Percentiles rank a stretch among this genome's conserved stretches.
phyloP scores from a whole-genome alignment of 2,329 filamentous ascomycete genomes.

The Ophiosphaerella korrae region DNA sequence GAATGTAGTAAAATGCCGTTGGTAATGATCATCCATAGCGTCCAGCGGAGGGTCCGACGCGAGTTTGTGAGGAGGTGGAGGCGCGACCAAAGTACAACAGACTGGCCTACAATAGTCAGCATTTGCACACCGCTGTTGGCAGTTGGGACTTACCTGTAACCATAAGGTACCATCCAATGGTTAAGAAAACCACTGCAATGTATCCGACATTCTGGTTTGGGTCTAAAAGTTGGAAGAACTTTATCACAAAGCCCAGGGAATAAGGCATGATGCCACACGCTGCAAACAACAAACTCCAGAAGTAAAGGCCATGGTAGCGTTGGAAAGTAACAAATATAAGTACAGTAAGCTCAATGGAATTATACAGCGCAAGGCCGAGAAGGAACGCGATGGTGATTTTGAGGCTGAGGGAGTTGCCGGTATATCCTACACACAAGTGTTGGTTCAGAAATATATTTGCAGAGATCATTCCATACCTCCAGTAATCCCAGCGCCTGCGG shows the following conservation, averaged over 20 bases:
- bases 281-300: conserved; percentile 55
- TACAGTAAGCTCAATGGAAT: conserved; percentile 53
- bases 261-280: conserved; percentile 55
- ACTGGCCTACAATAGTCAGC: conserved; percentile 52
- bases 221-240: conserved; percentile 44
- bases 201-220: conserved; percentile 32
- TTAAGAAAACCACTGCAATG: conserved; percentile 52
- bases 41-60: conserved; percentile 53
- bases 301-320: conserved; percentile 54
- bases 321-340: conserved; percentile 56
- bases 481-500: conserved; percentile 39
- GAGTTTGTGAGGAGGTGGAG: conserved; percentile 64
- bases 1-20: conserved; percentile 61
- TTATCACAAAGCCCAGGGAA: conserved; percentile 54
- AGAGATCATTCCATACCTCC: conserved; percentile 27
- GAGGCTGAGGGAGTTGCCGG: conserved; percentile 34
- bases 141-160: conserved; percentile 51
- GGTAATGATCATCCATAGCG: conserved; percentile 63
- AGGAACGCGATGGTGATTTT: conserved; percentile 46
- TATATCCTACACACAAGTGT: conserved; percentile 30
- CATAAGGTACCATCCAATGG: conserved; percentile 64
- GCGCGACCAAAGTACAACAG: conserved; percentile 66
- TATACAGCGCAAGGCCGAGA: conserved; percentile 45
- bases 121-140: conserved; percentile 4
- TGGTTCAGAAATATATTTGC: neutral